Evolutionary conservation across 768 basidiomycete genomes (phyloP), one percentile per base, ranked within the genome.

Genomic region (Chalciporus pseudorubinellus): DNA sequence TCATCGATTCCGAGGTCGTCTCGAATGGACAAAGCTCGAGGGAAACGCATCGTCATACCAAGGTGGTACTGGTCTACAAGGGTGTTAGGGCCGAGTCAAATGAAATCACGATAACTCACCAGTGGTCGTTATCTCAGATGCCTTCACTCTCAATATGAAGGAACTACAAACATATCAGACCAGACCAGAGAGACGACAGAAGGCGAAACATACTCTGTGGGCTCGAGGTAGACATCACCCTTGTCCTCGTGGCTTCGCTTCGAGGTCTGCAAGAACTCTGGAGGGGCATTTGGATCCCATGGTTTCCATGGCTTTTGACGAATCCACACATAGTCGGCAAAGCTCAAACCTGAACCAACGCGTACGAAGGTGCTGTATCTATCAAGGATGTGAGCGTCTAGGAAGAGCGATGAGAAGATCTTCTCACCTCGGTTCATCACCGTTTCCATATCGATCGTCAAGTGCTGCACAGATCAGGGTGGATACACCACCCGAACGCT

Each of bases 41-140:
- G 95, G 64, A 99, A 99, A 19, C 97, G 85, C 83, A 99, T 87
- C 0, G 95, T 98, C 55, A 86, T 82, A 4, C 86, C 88, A 56
- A 93, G 67, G 46, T 88, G 87, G 60, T 92, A 98, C 59, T 84
- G 85, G 58, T 92, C 94, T 84, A 53, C 57, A 34, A 49, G 28
- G 39, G 9, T 4, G 45, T 53, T 8, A 52, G 51, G 43, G 36
- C 22, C n/a, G 24, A 18, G 22, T 10, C 19, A 26, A 33, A n/a
- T 11, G 28, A 31, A 18, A 20, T 19, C 26, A 20, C 22, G n/a
- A 39, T 29, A 20, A 50, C 56, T 56, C 51, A 87, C 92, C 87
- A 39, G 90, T 79, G 10, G 77, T 71, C 2, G 84, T 84, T 46
- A 98, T 91, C 65, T 98, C 94, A 0, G 95, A 90, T 0, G 92